Evolutionary conservation across 495 filamentous ascomycete species (phyloP).

Genomic region (Hypoxylon fragiforme): DNA sequence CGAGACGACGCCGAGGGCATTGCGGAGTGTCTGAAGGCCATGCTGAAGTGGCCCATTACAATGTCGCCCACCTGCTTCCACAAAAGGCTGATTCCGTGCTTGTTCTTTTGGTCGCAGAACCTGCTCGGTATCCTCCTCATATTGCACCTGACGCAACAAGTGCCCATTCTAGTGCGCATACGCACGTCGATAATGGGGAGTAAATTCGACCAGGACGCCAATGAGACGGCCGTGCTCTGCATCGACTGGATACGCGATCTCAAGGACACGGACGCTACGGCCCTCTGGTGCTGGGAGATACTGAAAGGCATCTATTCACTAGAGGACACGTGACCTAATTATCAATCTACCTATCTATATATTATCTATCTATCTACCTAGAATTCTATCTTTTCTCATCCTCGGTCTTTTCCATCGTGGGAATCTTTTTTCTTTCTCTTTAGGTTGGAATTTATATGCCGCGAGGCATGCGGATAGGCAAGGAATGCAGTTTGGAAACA

Average conservation of each 20-base stretch:
- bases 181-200: conserved; percentile 46
- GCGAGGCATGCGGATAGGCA: conserved; percentile 2
- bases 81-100: conserved; percentile 59
- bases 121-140: conserved; percentile 60
- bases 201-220: conserved; percentile 51
- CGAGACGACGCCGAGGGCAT: conserved; percentile 54
- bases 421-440: background rate
- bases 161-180: conserved; percentile 52
- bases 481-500: conserved; percentile 23
- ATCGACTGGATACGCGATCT: conserved; percentile 60
- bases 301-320: conserved; percentile 48
- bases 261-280: conserved; percentile 50
- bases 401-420: background rate
- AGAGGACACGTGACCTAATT: conserved; percentile 33
- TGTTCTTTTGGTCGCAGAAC: conserved; percentile 63
- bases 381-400: too few relatives aligned
- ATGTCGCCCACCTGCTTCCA: conserved; percentile 59
- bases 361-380: conserved; percentile 1
- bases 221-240: conserved; percentile 52
- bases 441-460: conserved; percentile 14
- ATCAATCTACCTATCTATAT: background rate
- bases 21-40: conserved; percentile 55
- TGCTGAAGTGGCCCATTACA: conserved; percentile 59
- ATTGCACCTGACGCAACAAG: conserved; percentile 53
- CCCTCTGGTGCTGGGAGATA: conserved; percentile 58